Evolutionary conservation across 352 stramenopile species (phyloP).

Genomic region (Phytopythium mirpurense): DNA sequence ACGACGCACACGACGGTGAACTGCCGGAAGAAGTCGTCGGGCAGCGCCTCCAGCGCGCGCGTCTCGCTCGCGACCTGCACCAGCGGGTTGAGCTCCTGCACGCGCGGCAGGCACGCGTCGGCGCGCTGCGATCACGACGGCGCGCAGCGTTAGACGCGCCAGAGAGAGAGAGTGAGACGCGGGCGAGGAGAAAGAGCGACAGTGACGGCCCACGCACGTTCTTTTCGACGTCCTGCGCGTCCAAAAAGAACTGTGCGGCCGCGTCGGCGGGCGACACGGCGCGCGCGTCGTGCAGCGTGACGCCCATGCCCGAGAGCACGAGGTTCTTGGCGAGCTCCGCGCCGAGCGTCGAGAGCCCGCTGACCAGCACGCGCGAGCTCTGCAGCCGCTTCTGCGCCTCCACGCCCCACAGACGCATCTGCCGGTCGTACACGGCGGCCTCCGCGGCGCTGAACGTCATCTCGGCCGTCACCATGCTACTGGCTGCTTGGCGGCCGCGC

Average conservation of each 20-base stretch:
- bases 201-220: constrained; percentile 38
- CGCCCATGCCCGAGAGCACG: constrained; percentile 92
- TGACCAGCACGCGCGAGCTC: constrained; percentile 86
- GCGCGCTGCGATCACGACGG: constrained; percentile 43
- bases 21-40: constrained; percentile 76
- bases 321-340: constrained; percentile 97
- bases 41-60: constrained; percentile 30
- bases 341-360: constrained; percentile 75
- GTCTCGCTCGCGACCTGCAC: constrained; percentile 84
- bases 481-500: neutral
- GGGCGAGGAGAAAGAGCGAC: neutral
- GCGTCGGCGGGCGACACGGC: constrained; percentile 39
- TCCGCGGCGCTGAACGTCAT: constrained; percentile 75
- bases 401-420: constrained; percentile 98
- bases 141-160: neutral
- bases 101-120: constrained; percentile 66
- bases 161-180: too few relatives aligned
- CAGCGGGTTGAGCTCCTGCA: constrained; percentile 94
- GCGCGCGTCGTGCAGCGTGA: constrained; percentile 89
- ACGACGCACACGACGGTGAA: constrained; percentile 87
- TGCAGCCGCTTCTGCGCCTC: constrained; percentile 94
- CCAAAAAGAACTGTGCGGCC: constrained; percentile 85
- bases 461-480: constrained; percentile 1
- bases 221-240: constrained; percentile 51
- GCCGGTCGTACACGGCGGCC: constrained; percentile 96